A percentile compares a stretch with the other conserved stretches of the same genome.
These are phyloP conservation scores for Suhomyces chickasaworum DNA, from an alignment of 1,139 yeast genomes.

Conservation along the genomic window DNA sequence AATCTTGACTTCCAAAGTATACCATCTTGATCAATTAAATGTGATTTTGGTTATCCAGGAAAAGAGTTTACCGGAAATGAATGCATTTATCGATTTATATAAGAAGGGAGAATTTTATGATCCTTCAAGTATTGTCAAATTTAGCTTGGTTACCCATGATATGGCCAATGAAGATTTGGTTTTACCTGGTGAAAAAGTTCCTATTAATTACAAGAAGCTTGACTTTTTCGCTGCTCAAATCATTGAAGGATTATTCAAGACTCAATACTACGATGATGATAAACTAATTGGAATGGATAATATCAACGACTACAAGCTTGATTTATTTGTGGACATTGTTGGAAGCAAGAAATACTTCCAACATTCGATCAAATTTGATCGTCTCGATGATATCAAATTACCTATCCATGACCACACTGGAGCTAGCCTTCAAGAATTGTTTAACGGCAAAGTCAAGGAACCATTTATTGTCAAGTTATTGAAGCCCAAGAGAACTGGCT, in stretches of 20 bases:
- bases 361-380: constrained; percentile 29
- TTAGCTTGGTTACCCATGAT: constrained; percentile 39
- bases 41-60: constrained; percentile 40
- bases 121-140: constrained; percentile 24
- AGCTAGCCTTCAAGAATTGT: constrained; percentile 25
- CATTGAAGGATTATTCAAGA: constrained; percentile 35
- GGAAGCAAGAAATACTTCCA: constrained; percentile 46
- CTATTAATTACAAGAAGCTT: constrained; percentile 42
- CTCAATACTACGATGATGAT: constrained; percentile 22
- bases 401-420: constrained; percentile 33
- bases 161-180: constrained; percentile 38
- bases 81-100: constrained; percentile 26
- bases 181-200: constrained; percentile 39
- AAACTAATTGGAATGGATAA: constrained; percentile 25
- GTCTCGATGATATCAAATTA: constrained; percentile 34
- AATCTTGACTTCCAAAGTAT: constrained; percentile 29
- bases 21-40: constrained; percentile 27
- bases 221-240: constrained; percentile 45
- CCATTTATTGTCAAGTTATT: constrained; percentile 39
- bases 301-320: constrained; percentile 35
- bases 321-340: constrained; percentile 42
- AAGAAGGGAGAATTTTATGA: constrained; percentile 24
- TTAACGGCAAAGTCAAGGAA: constrained; percentile 34
- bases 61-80: constrained; percentile 23
- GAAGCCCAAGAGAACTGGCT: constrained; percentile 39